Base-by-base conservation (phyloP, 192 early-diverging fungal species). In the Backusella luteola region DNA sequence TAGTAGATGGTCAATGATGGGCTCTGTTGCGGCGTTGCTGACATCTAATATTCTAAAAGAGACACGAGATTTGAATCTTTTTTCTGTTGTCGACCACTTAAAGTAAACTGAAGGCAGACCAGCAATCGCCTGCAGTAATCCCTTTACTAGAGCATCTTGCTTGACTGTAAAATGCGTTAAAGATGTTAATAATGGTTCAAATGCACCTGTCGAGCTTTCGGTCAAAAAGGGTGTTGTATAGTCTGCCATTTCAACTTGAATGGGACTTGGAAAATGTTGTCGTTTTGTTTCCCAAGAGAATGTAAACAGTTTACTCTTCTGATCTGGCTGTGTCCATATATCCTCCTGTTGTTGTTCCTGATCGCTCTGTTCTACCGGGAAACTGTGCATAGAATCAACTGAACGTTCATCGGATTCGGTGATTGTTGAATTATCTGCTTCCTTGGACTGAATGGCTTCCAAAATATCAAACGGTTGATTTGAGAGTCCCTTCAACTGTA, bases 41-140 rank as follows among this genome's bases (percentile, higher is more conserved):
- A 56, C 39, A 39, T 71, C 77, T 15, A 78, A 42, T 21, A 78
- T 41, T 34, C 77, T 59, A 35, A 73, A 32, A 67, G 44, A 53
- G 17, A 66, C 32, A 14, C 56, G 63, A 11, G 71, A 38, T 17
- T 78, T 39, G 36, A 77, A 77, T 23, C 42, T n/a, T 23, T 41
- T 34, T 38, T 26, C 35, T 15, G 12, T 44, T 19, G 29, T 0
- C 34, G 35, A 32, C 70, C 72, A 78, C 21, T 56, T 32, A 23
- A 78, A 78, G 29, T 63, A 72, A 14, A 44, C 26, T 26, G 77
- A 72, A 19, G 77, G 77, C 19, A 35, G 15, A 6, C 77, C 77
- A n/a, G 56, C 53, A 21, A 78, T 46, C 17, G 72, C 69, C 14
- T 73, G 34, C 32, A 78, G 7, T 19, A 72, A 63, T 19, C 72